These are phyloP conservation scores for Boletus albobrunnescens DNA, from an alignment of 1,284 basidiomycete genomes.

Conservation along the genomic window DNA sequence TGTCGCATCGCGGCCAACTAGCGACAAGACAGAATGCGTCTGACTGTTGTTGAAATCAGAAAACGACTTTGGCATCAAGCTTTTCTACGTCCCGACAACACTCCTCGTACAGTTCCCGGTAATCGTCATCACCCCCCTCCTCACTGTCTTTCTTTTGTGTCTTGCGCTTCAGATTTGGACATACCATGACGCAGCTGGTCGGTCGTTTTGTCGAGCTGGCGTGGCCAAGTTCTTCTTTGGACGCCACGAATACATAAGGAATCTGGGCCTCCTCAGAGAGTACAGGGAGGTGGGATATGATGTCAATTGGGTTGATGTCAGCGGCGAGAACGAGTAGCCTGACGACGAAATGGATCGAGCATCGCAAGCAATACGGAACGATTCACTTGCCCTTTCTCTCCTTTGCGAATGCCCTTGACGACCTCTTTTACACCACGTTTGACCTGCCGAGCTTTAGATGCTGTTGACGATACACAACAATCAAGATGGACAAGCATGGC, in stretches of 20 bases:
- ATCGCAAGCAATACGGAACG: constrained; percentile 1
- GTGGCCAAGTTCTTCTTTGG: constrained; percentile 92
- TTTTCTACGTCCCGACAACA: constrained; percentile 82
- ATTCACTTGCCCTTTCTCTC: constrained; percentile 80
- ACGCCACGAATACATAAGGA: constrained; percentile 86
- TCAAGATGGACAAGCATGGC: constrained; percentile 4
- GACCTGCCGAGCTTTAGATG: constrained; percentile 87
- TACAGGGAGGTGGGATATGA: constrained; percentile 94
- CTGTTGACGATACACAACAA: constrained; percentile 38
- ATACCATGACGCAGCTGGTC: constrained; percentile 96
- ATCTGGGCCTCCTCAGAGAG: constrained; percentile 93
- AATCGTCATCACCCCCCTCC: constrained; percentile 69
- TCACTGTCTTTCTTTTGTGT: constrained; percentile 61
- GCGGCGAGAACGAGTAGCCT: constrained; percentile 91
- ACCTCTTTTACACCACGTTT: constrained; percentile 97
- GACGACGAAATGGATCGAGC: constrained; percentile 5
- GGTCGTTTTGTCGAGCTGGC: constrained; percentile 97
- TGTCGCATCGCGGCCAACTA: no score
- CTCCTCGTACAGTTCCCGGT: constrained; percentile 80
- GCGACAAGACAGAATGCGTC: no score
- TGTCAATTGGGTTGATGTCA: constrained; percentile 97
- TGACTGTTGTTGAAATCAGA: constrained; percentile 38
- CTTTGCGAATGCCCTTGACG: constrained; percentile 92
- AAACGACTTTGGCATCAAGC: constrained; percentile 68
- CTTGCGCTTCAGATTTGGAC: constrained; percentile 73